These are phyloP conservation scores for Viola pubescens DNA, from an alignment of 441 rosid genomes.

Conservation along the genomic window DNA sequence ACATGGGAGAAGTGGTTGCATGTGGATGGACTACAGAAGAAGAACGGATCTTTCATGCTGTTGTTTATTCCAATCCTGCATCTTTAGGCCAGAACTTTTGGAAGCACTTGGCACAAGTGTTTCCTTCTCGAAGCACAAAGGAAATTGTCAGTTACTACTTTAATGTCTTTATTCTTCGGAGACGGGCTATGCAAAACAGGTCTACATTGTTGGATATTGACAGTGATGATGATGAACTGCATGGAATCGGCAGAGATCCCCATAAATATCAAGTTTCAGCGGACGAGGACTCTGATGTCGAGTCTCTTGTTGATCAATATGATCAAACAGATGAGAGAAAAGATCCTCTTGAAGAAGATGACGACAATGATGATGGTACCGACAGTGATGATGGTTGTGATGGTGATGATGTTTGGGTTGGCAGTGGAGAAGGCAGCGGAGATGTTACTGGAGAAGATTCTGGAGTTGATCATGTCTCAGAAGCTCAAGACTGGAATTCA, in stretches of 20 bases:
- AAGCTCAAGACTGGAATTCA: slow-evolving; percentile 9
- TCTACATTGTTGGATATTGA: slow-evolving; percentile 37
- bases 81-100: slow-evolving; percentile 42
- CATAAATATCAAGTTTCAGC: slow-evolving; percentile 22
- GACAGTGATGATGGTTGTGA: slow-evolving; percentile 16
- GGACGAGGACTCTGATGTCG: slow-evolving; percentile 29
- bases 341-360: slow-evolving; percentile 25
- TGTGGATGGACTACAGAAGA: slow-evolving; percentile 42
- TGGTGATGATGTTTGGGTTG: slow-evolving; percentile 24
- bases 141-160: slow-evolving; percentile 49
- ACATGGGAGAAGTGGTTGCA: slow-evolving; percentile 47
- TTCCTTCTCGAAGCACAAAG: slow-evolving; percentile 32
- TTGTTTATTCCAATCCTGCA: slow-evolving; percentile 37
- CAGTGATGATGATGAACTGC: slow-evolving; percentile 52
- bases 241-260: slow-evolving; percentile 19
- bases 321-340: slow-evolving; percentile 20
- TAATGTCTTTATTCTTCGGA: slow-evolving; percentile 46
- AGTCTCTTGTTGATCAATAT: slow-evolving; percentile 31
- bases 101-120: slow-evolving; percentile 33
- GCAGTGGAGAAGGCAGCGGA: slow-evolving; percentile 21
- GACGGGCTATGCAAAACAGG: slow-evolving; percentile 45
- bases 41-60: slow-evolving; percentile 31
- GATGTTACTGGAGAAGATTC: slow-evolving; percentile 26
- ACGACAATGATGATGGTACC: slow-evolving; percentile 15
- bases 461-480: slow-evolving; percentile 22